phyloP scores from a whole-genome alignment of 108 stramenopile genomes.

The Pelagomonas calceolata region DNA sequence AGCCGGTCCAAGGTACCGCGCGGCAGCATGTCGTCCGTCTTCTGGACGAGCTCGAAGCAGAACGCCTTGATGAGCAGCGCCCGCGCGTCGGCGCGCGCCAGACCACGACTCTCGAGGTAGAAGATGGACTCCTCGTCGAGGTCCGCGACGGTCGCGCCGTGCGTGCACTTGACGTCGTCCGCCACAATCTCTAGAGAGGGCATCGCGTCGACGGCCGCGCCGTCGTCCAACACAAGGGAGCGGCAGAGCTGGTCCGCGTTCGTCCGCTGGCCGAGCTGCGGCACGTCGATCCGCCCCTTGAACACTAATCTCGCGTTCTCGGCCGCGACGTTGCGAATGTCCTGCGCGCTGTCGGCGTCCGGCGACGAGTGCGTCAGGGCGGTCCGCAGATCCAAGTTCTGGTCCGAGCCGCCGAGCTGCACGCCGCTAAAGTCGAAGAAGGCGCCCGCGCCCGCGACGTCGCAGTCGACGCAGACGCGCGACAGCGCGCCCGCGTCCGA shows the following conservation, averaged over 20 bases:
- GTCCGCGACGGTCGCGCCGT: slow-evolving; percentile 90
- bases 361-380: slow-evolving; percentile 79
- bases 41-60: background rate
- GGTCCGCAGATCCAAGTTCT: slow-evolving; percentile 69
- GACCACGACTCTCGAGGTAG: slow-evolving; percentile 72
- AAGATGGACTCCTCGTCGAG: slow-evolving; percentile 84
- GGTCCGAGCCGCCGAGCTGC: slow-evolving; percentile 60
- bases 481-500: background rate
- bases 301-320: slow-evolving; percentile 69
- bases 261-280: slow-evolving; percentile 80
- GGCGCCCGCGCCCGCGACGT: slow-evolving; percentile 52
- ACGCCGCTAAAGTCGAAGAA: slow-evolving; percentile 60
- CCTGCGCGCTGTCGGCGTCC: slow-evolving; percentile 60
- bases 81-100: slow-evolving; percentile 54
- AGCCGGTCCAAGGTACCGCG: too few relatives aligned
- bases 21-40: too few relatives aligned
- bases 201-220: slow-evolving; percentile 67
- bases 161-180: slow-evolving; percentile 84
- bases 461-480: slow-evolving; percentile 2
- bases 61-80: slow-evolving; percentile 79
- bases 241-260: slow-evolving; percentile 76
- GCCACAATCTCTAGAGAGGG: slow-evolving; percentile 87
- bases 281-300: slow-evolving; percentile 83
- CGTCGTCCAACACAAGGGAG: slow-evolving; percentile 70
- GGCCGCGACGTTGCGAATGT: slow-evolving; percentile 81